Base-by-base conservation (phyloP, 1,139 yeast genomes). In the Sugiyamaella sp. region DNA sequence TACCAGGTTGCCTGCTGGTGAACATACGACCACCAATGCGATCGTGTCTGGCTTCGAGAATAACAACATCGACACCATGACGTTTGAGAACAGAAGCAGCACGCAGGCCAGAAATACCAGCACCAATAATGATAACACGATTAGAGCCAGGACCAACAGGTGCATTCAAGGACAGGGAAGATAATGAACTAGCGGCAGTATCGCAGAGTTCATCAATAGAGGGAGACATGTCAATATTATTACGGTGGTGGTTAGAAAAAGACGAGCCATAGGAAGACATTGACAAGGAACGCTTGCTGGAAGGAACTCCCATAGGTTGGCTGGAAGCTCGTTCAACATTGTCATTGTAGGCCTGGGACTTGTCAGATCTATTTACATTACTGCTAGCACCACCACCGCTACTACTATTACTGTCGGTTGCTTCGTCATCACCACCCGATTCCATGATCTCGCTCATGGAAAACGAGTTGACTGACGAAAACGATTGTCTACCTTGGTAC, bases 71-170 rank as follows among this genome's bases (percentile, higher is more conserved):
- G 8, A 76, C 72, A 0, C 78, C 74, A 6, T 71, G 65, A 12
- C 70, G 65, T 24, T 78, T 66, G 3, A 87, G 72, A 1, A 76
- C 78, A 3, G 81, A 74, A 0, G 90, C 89, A 0, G 95, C 85
- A 59, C 85, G 85, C 43, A 88, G 73, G 0, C 95, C 96, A 0
- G 93, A 69, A 1, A 86, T 81, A 0, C 96, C 95, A 14, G 86
- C 95, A 5, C 96, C 96, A n/a, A 88, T 73, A 3, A 88, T 74
- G 1, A 77, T 66, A 12, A 77, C 81, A 32, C 54, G 53, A 45
- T 32, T 48, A 45, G 52, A 45, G 39, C 51, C 47, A n/a, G 44
- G 46, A 17, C 50, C 43, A 25, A 14, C 37, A 33, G 40, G 16
- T 4, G 37, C 43, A 27, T 43, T 38, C 19, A 52, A 42, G 9